These are phyloP conservation scores for Eucalyptus polyanthemos DNA, from an alignment of 345 rosid genomes.

Conservation along the genomic window DNA sequence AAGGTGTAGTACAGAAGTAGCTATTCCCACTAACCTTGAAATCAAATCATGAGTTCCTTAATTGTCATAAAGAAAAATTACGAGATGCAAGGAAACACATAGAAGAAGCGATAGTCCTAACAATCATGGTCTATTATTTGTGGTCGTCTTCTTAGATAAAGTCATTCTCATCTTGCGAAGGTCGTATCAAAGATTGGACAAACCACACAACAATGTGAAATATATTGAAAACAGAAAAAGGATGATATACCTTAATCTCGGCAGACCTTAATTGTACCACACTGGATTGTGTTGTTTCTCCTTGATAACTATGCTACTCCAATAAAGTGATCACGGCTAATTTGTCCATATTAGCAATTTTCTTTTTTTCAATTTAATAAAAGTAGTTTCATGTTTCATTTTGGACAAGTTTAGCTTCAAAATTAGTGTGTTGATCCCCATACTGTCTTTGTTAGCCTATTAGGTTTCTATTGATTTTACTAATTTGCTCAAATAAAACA, in stretches of 20 bases:
- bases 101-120: neutral
- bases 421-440: neutral
- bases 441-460: neutral
- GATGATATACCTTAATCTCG: neutral
- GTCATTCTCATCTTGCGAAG: rapidly evolving
- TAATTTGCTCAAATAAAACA: neutral
- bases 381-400: neutral
- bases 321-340: rapidly evolving
- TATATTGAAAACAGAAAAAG: no score
- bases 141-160: neutral
- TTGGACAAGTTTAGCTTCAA: neutral
- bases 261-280: neutral
- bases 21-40: rapidly evolving
- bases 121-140: neutral
- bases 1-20: rapidly evolving
- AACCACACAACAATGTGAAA: neutral
- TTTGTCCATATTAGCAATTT: neutral
- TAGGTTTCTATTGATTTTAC: neutral
- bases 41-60: neutral
- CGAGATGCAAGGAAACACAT: neutral
- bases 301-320: neutral
- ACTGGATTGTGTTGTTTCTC: rapidly evolving
- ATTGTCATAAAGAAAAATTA: no score
- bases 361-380: neutral
- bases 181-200: neutral